Evolutionary conservation across 2,329 filamentous ascomycete genomes (phyloP), one percentile per base, ranked within the genome.

Genomic region (Hortaea sp.): DNA sequence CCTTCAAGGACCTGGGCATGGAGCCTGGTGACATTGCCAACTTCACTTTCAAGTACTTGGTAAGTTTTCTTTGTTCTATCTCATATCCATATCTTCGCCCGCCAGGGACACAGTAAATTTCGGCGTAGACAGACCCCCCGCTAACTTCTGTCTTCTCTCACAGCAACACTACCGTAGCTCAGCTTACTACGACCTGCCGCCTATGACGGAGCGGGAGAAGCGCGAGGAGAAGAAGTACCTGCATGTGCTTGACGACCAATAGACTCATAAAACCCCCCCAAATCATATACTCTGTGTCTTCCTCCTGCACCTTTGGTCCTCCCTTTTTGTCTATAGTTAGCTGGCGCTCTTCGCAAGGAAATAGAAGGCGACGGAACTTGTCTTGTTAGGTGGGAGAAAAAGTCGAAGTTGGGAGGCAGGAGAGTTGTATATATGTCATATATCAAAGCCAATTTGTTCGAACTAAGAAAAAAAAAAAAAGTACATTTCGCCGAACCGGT

Each of bases 191-290:
- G 90, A 98, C 65, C 76, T 97, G 56, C 92, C 92, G 43, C 90
- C 92, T 42, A 83, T 90, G 61, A 95, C 90, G 31, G 90, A 95
- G 72, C 85, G 84, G 68, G 92, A 98, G 76, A 92, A 82, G 77
- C 77, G 79, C 60, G 89, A 97, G 68, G 89, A 97, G 70, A 92
- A 83, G 78, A 92, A 95, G 76, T 98, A 94, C 67, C 73, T 97
- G 66, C 92, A 98, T 67, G 89, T 98, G 51, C 73, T 88, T 63
- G 87, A 94, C 66, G 84, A 92, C 67, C 79, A 88, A 75, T 92
- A 82, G 71, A 46, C 28, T 7, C 37, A n/a, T 20, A 10, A 20
- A 20, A 20, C 20, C 20, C 2, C 2, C 20, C 20, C 20, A 20
- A 20, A 20, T 9, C 32, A 2, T 12, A 10, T 35, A 9, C 32